phyloP scores from a whole-genome alignment of 768 basidiomycete genomes.

The Hebeloma cylindrosporum region DNA sequence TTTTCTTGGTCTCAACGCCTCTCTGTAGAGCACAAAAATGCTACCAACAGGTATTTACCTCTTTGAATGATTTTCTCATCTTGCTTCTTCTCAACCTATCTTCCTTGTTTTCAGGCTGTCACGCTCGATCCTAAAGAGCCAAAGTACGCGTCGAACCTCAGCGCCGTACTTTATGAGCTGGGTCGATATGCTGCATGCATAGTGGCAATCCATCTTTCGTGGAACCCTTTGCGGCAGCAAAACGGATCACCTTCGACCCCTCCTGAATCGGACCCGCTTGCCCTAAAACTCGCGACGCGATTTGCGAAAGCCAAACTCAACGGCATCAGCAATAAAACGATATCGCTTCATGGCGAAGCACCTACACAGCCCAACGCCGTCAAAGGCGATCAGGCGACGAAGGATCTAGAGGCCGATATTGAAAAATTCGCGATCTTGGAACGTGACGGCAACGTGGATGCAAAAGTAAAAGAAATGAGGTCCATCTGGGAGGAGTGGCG shows the following conservation, averaged over 20 bases:
- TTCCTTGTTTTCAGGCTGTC: too few relatives aligned
- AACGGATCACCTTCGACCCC: background rate
- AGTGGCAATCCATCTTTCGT: conserved; percentile 6
- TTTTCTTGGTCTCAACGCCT: background rate
- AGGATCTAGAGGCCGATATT: conserved; percentile 8
- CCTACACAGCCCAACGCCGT: background rate
- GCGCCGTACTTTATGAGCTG: conserved; percentile 16
- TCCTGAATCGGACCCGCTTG: conserved; percentile 5
- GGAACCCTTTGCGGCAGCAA: too few relatives aligned
- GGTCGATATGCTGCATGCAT: conserved; percentile 10
- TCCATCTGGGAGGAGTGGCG: conserved; percentile 7
- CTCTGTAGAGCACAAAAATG: conserved; percentile 1
- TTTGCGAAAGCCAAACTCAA: conserved; percentile 16
- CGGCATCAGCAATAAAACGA: conserved; percentile 3
- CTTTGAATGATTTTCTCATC: too few relatives aligned
- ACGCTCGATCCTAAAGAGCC: conserved; percentile 14
- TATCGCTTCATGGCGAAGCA: conserved; percentile 6
- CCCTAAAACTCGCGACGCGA: conserved; percentile 18
- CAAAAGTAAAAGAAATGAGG: conserved; percentile 16
- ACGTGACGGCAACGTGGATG: background rate
- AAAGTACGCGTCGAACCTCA: conserved; percentile 18
- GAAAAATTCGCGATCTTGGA: conserved; percentile 3
- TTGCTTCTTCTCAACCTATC: too few relatives aligned
- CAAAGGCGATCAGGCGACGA: background rate
- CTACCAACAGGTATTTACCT: conserved; percentile 1